phyloP scores from a whole-genome alignment of 116 monocot genomes.

The Posidonia oceanica region DNA sequence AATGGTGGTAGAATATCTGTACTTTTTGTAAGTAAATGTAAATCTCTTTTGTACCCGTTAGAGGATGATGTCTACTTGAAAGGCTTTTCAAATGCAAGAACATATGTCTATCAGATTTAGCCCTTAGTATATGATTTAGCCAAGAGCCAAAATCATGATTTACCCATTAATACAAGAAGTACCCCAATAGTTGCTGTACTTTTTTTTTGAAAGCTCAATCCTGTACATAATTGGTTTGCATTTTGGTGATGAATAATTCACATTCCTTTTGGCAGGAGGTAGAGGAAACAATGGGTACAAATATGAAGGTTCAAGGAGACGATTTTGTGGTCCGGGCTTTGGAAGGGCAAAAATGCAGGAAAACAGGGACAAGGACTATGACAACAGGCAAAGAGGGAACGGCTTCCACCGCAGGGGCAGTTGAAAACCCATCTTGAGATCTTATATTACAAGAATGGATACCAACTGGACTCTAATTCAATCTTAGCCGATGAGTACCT shows the following conservation, averaged over 20 bases:
- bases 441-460: not conserved
- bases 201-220: not conserved
- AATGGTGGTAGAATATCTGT: too few species aligned
- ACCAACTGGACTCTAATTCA: not conserved
- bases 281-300: not conserved
- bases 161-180: not conserved
- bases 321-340: not conserved
- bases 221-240: too few species aligned
- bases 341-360: conserved; percentile 1
- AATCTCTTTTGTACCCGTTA: too few species aligned
- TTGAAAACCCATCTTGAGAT: not conserved
- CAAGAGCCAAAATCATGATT: too few species aligned
- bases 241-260: too few species aligned
- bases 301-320: not conserved
- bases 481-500: not conserved
- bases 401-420: not conserved
- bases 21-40: too few species aligned
- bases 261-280: not conserved
- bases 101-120: too few species aligned
- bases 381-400: not conserved
- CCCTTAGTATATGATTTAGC: too few species aligned
- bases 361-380: not conserved
- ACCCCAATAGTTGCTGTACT: not conserved
- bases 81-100: too few species aligned
- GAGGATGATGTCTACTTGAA: too few species aligned